phyloP scores from a whole-genome alignment of 805 yeast species.

The Sungouiella blattae region DNA sequence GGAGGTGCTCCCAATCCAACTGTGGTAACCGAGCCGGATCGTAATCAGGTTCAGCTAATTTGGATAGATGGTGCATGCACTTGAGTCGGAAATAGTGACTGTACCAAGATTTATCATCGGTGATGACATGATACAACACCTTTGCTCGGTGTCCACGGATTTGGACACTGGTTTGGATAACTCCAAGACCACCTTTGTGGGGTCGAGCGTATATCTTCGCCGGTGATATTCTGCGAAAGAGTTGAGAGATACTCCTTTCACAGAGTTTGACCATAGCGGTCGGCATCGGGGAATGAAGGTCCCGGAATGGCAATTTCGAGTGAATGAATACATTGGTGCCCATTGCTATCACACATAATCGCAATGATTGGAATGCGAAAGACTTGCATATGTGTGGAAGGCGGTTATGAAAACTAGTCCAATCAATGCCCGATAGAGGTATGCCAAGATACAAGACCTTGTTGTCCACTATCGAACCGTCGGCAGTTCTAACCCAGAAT shows the following conservation, averaged over 20 bases:
- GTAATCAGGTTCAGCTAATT: background rate
- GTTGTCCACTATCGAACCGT: background rate
- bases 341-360: background rate
- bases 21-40: too few species aligned
- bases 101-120: background rate
- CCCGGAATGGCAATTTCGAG: background rate
- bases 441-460: background rate
- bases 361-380: background rate
- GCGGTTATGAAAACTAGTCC: background rate
- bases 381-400: background rate
- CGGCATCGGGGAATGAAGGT: background rate
- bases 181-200: background rate
- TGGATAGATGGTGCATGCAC: background rate
- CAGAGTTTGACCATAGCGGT: background rate
- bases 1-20: background rate
- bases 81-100: background rate
- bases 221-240: background rate
- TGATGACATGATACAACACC: background rate
- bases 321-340: background rate
- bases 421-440: background rate
- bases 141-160: background rate
- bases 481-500: background rate
- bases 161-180: background rate
- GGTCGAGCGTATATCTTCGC: background rate
- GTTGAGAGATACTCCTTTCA: background rate